Percentiles rank a stretch among this genome's conserved stretches.
phyloP scores from a whole-genome alignment of 2,329 filamentous ascomycete genomes.

The Chaetomium sp. region DNA sequence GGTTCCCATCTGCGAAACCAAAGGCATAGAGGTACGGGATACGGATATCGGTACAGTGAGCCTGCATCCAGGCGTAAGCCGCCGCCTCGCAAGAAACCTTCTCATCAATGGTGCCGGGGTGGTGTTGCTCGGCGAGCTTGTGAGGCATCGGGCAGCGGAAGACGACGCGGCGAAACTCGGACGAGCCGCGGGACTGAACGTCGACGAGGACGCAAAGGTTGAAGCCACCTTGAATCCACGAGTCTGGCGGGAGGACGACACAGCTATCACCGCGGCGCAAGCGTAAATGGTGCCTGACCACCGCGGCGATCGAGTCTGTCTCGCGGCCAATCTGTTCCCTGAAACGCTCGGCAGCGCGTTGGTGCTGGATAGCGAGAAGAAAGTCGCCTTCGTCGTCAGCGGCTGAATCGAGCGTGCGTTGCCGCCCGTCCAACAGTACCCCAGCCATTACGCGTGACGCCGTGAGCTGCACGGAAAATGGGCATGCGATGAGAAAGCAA shows the following conservation, averaged over 20 bases:
- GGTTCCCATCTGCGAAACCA: not conserved
- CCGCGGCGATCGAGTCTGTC: not conserved
- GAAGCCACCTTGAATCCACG: slow-evolving; percentile 31
- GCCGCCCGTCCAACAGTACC: not conserved
- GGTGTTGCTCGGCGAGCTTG: slow-evolving; percentile 31
- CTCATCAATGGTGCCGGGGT: slow-evolving; percentile 37
- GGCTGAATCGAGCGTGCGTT: not conserved
- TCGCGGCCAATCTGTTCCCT: not conserved
- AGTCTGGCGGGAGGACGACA: slow-evolving; percentile 4
- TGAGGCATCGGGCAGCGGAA: slow-evolving; percentile 30
- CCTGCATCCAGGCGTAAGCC: not conserved
- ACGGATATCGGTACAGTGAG: not conserved
- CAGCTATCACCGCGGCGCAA: not conserved
- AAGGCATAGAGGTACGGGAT: slow-evolving; percentile 1
- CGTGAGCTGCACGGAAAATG: too few relatives aligned
- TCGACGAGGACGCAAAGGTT: slow-evolving; percentile 32
- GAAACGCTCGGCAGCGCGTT: not conserved
- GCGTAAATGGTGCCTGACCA: not conserved
- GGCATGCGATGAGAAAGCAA: too few relatives aligned
- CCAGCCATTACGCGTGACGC: not conserved
- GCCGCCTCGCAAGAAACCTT: slow-evolving; percentile 28
- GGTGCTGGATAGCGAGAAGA: not conserved
- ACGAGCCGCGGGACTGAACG: not conserved
- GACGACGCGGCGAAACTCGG: slow-evolving; percentile 7
- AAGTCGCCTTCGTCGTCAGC: not conserved